Evolutionary conservation across 1,139 yeast genomes (phyloP), one percentile per base, ranked within the genome.

Genomic region (Zhuliangozyma parablackwelliae): DNA sequence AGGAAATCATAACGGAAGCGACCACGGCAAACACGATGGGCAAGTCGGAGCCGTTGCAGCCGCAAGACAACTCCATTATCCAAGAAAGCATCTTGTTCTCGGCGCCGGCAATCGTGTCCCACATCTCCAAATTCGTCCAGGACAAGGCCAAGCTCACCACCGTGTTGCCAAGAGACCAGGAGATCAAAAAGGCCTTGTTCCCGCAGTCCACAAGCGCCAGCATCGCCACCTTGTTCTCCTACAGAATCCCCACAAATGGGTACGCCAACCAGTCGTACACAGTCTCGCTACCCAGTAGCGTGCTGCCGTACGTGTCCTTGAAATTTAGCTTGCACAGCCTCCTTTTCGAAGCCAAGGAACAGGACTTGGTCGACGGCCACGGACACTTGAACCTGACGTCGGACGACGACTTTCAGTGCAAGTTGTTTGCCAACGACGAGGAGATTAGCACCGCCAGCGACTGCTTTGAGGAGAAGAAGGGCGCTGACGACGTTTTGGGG

Each of bases 391-490:
- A 48, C 32, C 51, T 50, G 45, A 47, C 57, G 6, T 52, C 63
- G 6, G 61, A 57, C 36, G 67, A 70, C 36, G 78, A 72, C 35
- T 69, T 69, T 45, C 69, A 64, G 49, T 69, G 73, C 36, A 61
- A 57, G 28, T 54, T 77, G 35, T 57, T 56, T 7, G 72, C 75
- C 12, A 77, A 77, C 47, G 78, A 75, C 20, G 78, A 73, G 34
- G 73, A 68, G 39, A 72, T 75, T 1, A 57, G 59, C 13, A 57
- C 50, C 21, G 59, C 72, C 38, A 54, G 65, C 34, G 62, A 74
- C 54, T 48, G 69, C 52, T 43, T 57, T 42, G 63, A 69, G 51
- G 61, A 71, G 35, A 61, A 62, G 10, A 37, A 31, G 23, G 40
- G 37, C 7, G 40, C 38, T 7, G 42, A 41, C 5, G 36, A 41